Evolutionary conservation across 2,329 filamentous ascomycete genomes (phyloP).

Genomic region (Eutypella sp.): DNA sequence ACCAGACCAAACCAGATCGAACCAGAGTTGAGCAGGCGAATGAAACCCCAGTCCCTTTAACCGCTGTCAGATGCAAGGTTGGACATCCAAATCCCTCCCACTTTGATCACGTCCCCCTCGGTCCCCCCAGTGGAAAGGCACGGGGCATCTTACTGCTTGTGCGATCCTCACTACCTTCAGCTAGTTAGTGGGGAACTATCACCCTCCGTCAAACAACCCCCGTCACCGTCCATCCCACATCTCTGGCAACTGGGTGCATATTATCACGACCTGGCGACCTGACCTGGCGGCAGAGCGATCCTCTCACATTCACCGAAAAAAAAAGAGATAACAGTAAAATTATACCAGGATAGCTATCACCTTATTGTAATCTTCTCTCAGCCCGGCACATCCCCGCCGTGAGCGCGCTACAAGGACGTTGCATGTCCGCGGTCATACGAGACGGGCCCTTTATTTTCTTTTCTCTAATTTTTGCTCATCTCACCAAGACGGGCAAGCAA

Average conservation of each 20-base stretch:
- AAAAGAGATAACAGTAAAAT: too few species aligned
- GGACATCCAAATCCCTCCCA: constrained; percentile 29
- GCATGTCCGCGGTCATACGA: constrained; percentile 33
- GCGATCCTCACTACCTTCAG: constrained; percentile 23
- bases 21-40: constrained; percentile 29
- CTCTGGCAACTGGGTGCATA: constrained; percentile 18
- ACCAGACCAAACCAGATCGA: too few species aligned
- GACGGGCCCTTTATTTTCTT: constrained; percentile 20
- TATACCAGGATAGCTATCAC: too few species aligned
- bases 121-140: constrained; percentile 24
- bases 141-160: constrained; percentile 34
- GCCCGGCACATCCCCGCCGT: constrained; percentile 21
- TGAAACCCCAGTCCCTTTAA: constrained; percentile 35
- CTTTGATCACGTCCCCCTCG: constrained; percentile 28
- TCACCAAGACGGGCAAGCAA: too few species aligned
- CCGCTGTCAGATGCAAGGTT: constrained; percentile 36
- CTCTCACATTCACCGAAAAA: constrained; percentile 16
- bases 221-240: constrained; percentile 31
- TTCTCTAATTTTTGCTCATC: constrained; percentile 32
- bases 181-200: constrained; percentile 31
- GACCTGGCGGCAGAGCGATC: constrained; percentile 20
- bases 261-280: constrained; percentile 26
- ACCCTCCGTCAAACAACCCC: constrained; percentile 24
- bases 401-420: constrained; percentile 28
- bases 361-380: constrained; percentile 17